Conservation (phyloP, 129 eudicot genomes). For the Tagetes patula region DNA sequence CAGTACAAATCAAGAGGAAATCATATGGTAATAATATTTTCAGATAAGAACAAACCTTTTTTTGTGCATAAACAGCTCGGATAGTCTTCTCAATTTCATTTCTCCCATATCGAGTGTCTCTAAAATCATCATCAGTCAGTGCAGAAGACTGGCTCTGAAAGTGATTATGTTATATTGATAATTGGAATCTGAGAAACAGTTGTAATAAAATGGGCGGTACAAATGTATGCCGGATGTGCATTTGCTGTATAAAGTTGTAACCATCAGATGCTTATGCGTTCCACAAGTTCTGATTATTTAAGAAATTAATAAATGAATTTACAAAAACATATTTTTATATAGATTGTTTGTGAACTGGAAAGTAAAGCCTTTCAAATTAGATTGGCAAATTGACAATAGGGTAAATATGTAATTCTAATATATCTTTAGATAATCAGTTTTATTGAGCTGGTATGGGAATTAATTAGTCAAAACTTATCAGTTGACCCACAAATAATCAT, state of each 20-base stretch:
- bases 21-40: background rate
- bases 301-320: background rate
- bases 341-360: background rate
- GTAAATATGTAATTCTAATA: constrained; percentile 9
- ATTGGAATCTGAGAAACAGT: background rate
- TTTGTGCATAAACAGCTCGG: constrained; percentile 68
- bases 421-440: background rate
- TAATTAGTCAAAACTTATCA: background rate
- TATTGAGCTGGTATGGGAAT: background rate
- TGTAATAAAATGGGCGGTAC: background rate
- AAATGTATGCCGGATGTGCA: background rate
- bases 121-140: constrained; percentile 76
- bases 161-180: background rate
- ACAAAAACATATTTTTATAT: background rate
- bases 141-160: constrained; percentile 87
- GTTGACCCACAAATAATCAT: background rate
- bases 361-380: background rate
- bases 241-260: background rate
- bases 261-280: background rate
- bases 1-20: background rate
- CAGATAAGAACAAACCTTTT: constrained; percentile 42
- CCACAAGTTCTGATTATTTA: background rate
- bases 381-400: background rate
- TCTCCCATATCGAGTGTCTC: constrained; percentile 49
- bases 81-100: constrained; percentile 63